These are phyloP conservation scores for Closterium sp. DNA, from an alignment of 139 green algal genomes.

Conservation along the genomic window DNA sequence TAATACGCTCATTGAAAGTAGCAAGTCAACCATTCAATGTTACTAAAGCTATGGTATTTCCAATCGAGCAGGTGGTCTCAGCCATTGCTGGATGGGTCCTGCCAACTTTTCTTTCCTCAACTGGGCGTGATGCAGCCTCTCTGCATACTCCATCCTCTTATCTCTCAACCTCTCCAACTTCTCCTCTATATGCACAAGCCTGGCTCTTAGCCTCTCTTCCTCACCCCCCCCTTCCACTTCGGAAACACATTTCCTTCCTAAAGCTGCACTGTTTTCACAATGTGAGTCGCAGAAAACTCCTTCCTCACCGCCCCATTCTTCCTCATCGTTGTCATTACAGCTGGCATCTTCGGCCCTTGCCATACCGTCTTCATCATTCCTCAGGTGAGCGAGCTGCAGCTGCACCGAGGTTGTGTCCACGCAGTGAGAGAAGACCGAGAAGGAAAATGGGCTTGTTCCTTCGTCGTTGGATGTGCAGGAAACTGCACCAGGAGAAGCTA, in stretches of 20 bases:
- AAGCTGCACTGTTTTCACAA: not conserved
- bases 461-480: not conserved
- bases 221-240: not conserved
- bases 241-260: not conserved
- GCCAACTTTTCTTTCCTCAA: not conserved
- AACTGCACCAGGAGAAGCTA: not conserved
- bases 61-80: not conserved
- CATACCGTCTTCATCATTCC: not conserved
- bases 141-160: not conserved
- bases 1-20: too few species aligned
- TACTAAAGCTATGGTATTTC: not conserved
- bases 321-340: not conserved
- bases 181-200: not conserved
- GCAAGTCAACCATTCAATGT: too few species aligned
- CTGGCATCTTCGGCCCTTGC: not conserved
- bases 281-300: not conserved
- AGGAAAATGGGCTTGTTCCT: not conserved
- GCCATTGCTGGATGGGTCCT: not conserved
- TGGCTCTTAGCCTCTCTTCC: not conserved
- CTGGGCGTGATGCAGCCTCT: not conserved
- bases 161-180: not conserved
- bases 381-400: not conserved
- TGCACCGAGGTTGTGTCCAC: not conserved
- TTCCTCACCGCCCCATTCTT: not conserved
- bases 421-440: not conserved